Evolutionary conservation across 441 rosid species (phyloP), one percentile per base, ranked within the genome.

Genomic region (Populus hybrid): DNA sequence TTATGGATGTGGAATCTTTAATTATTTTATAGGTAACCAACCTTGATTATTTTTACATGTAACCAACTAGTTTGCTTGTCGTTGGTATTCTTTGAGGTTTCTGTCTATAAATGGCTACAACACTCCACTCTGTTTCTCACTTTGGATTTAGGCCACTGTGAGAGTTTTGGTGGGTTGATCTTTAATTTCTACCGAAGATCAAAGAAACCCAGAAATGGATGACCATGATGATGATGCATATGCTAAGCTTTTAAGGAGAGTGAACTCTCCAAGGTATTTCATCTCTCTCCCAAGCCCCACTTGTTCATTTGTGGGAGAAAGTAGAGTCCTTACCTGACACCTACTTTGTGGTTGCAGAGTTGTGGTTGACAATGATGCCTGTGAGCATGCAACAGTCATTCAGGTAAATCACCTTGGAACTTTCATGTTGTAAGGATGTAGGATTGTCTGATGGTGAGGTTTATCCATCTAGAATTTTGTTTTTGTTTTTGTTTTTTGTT

Each of bases 331-430:
- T 36, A 8, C 11, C 21, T 46, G 57, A 46, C 20, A 46, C 57
- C 57, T 46, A 14, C 73, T 81, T 81, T 72, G 57, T 46, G 75
- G 26, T 69, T 73, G 86, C 90, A 94, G 98, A 78, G 98, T 94
- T 78, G 96, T 94, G 73, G 89, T 94, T 38, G 97, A 94, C 85
- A 93, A 91, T 73, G 81, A 81, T 72, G 78, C 91, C 36, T 88
- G 88, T 70, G 89, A 87, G 72, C 90, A 90, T 86, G 96, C 94
- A 73, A 94, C 97, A 72, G 89, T 93, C 78, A 91, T 94, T 77
- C 89, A 89, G 95, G 97, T 89, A 73, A 42, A 26, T 11, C 6
- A 46, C 57, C 18, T 14, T 9, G 57, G 57, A 46, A 46, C 57
- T 46, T 46, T 46, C 57, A 46, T 14, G 20, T 5, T 46, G 20